These are phyloP conservation scores for Zygnema circumcarinatum DNA, from an alignment of 139 green algal genomes.

Conservation along the genomic window DNA sequence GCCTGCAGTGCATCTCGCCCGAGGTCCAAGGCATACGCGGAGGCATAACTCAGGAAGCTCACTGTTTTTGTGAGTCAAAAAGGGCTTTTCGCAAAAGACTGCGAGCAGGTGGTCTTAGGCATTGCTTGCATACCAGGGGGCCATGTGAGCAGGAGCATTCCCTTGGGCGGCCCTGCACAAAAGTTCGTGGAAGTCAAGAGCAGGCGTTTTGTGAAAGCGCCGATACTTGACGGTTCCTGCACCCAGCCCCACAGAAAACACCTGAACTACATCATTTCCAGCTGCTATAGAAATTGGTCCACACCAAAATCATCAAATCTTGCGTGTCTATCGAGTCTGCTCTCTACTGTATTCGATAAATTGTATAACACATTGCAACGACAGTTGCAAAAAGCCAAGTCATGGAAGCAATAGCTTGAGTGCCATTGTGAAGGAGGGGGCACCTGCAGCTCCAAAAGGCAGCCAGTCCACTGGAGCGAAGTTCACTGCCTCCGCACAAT, in stretches of 20 bases:
- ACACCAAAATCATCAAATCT: neutral
- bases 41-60: too few species aligned
- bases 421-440: neutral
- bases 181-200: slow-evolving; percentile 11
- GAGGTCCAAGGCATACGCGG: too few species aligned
- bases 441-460: slow-evolving; percentile 17
- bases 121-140: neutral
- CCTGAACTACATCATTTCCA: neutral
- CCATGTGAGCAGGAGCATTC: neutral
- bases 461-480: slow-evolving; percentile 83
- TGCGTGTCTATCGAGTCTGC: too few species aligned
- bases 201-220: slow-evolving; percentile 9
- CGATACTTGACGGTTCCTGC: slow-evolving; percentile 15
- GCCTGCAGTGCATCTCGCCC: too few species aligned
- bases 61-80: too few species aligned
- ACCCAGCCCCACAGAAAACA: slow-evolving; percentile 5
- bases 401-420: neutral
- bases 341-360: neutral
- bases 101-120: too few species aligned
- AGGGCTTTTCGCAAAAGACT: too few species aligned
- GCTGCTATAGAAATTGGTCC: neutral
- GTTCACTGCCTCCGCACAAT: slow-evolving; percentile 88
- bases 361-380: too few species aligned
- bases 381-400: too few species aligned
- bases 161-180: neutral